Evolutionary conservation across 169 alveolate species (phyloP).

Genomic region (Cyclospora cayetanensis): DNA sequence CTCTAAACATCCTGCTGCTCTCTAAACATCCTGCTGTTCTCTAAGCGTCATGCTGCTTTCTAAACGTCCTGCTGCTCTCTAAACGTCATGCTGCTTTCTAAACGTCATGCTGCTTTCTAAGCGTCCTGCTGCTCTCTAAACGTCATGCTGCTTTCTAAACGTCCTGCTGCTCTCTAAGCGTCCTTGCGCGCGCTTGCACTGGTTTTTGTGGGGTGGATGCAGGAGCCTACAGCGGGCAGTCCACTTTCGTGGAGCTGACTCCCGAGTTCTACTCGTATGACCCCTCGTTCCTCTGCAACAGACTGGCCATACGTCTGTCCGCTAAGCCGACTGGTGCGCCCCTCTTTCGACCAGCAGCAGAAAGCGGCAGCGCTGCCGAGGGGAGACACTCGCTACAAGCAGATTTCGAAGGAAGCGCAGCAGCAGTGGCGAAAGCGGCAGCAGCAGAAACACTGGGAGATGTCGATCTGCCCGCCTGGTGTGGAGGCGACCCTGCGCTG

Average conservation of each 20-base stretch:
- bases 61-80: background rate
- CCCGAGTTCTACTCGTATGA: constrained; percentile 94
- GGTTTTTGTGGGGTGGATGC: constrained; percentile 23
- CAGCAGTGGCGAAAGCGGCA: constrained; percentile 10
- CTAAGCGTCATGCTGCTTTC: too few relatives aligned
- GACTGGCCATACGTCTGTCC: constrained; percentile 72
- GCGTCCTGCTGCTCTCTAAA: background rate
- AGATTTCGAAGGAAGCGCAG: background rate
- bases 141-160: background rate
- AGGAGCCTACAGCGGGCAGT: constrained; percentile 82
- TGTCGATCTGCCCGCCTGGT: constrained; percentile 21
- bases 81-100: background rate
- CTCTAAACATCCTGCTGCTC: too few relatives aligned
- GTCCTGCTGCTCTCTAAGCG: background rate
- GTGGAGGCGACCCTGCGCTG: constrained; percentile 76
- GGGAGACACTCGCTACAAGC: background rate
- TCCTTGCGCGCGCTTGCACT: background rate
- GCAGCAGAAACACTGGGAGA: constrained; percentile 36
- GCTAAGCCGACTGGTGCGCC: constrained; percentile 46
- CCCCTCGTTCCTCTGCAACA: constrained; percentile 88
- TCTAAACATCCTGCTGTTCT: too few relatives aligned
- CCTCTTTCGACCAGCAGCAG: constrained; percentile 32
- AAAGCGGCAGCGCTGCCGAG: background rate
- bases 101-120: background rate
- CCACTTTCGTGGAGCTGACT: constrained; percentile 89